Evolutionary conservation across 2,329 filamentous ascomycete genomes (phyloP), one percentile per base, ranked within the genome.

Genomic region (Penicillium thymicola): DNA sequence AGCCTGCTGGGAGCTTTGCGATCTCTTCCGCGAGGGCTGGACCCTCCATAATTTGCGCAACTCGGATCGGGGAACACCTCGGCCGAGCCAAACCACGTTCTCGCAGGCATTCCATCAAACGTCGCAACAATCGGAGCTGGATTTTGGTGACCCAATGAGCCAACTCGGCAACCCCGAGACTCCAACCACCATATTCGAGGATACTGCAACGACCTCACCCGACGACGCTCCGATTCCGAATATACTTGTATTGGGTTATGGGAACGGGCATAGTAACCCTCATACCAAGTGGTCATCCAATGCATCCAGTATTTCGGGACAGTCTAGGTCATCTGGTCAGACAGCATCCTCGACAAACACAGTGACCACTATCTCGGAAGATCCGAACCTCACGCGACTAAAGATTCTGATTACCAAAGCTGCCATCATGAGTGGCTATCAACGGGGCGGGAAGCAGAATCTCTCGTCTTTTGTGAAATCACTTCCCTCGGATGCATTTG

Each of bases 171-270:
- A 78, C 5, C 92, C 92, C 0, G 93, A 97, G 75, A 97, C 92
- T 0, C 92, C 92, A 0, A 93, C 93, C 0, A 97, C 92, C 5
- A 92, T 97, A 64, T 97, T 97, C 66, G 93, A 97, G 72, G 92
- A 97, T 69, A 91, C 89, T 0, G 87, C 94, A 67, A 92, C 89
- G 0, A 85, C 90, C 4, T 95, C 92, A 0, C 89, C 89, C 0
- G 90, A 93, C 54, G 89, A 89, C 62, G 85, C 87, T 0, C 87
- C 86, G 38, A 84, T 92, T 53, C 92, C 91, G 6, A 95, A 96
- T 68, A 96, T 97, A 64, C 81, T 96, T 50, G 87, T 97, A 0
- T 82, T 96, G 0, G 91, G 91, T 3, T 89, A 90, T 5, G 83
- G 84, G 44, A 81, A 80, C 34, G 81, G 79, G 5, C 83, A 89